Percentiles rank a stretch among this genome's conserved stretches.
Conservation (phyloP, 768 basidiomycete species). For the Amanita pallidorosea region DNA sequence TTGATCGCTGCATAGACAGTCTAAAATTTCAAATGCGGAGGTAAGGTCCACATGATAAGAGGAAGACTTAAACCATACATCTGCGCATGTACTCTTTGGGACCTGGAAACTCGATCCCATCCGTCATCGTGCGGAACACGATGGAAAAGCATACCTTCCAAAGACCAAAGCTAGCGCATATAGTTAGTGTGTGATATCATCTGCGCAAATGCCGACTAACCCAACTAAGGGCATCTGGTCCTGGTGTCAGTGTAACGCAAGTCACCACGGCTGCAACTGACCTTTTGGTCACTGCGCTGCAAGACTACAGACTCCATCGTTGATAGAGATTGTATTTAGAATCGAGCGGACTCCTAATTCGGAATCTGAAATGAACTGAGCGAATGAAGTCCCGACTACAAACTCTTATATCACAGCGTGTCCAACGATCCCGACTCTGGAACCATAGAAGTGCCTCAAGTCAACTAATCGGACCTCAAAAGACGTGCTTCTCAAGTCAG, state of each 20-base stretch:
- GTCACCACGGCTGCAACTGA: slow-evolving; percentile 9
- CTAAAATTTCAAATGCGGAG: slow-evolving; percentile 17
- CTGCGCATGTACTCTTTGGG: slow-evolving; percentile 47
- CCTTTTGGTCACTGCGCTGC: slow-evolving; percentile 54
- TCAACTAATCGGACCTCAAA: too few species aligned
- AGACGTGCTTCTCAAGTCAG: too few species aligned
- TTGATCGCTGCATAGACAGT: slow-evolving; percentile 83
- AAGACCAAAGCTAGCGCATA: slow-evolving; percentile 42
- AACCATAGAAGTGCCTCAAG: too few species aligned
- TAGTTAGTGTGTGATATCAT: not conserved
- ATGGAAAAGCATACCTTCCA: slow-evolving; percentile 45
- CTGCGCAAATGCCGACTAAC: slow-evolving; percentile 24
- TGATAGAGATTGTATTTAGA: not conserved
- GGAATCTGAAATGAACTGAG: too few species aligned
- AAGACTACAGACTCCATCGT: slow-evolving; percentile 42
- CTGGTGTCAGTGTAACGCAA: not conserved
- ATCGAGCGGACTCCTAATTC: too few species aligned
- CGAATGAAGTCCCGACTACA: too few species aligned
- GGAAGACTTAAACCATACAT: slow-evolving; percentile 26
- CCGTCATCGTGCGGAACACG: slow-evolving; percentile 23
- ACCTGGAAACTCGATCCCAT: slow-evolving; percentile 27
- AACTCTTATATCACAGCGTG: too few species aligned
- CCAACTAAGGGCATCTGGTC: slow-evolving; percentile 61
- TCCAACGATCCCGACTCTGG: too few species aligned
- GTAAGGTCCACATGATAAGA: not conserved